Conservation (phyloP, 192 early-diverging fungal genomes). For the Thamnidium elegans region DNA sequence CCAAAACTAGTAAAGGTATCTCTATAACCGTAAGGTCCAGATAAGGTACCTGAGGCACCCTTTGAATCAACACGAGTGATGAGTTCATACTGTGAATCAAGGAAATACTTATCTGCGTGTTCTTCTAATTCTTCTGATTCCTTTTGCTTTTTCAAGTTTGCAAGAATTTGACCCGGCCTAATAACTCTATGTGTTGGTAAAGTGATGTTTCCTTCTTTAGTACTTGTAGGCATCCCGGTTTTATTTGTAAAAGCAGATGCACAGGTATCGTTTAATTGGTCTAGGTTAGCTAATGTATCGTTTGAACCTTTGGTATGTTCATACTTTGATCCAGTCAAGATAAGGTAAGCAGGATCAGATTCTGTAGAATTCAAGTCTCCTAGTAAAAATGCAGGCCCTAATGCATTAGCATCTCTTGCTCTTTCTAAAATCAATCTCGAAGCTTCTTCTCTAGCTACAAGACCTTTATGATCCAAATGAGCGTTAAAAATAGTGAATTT, state of each 20-base stretch:
- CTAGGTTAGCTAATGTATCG: slow-evolving; percentile 13
- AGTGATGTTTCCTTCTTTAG: slow-evolving; percentile 3
- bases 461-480: slow-evolving; percentile 33
- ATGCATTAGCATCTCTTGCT: neutral
- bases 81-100: slow-evolving; percentile 35
- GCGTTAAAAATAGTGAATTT: slow-evolving; percentile 32
- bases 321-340: slow-evolving; percentile 22
- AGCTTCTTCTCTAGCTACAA: slow-evolving; percentile 22
- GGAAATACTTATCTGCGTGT: slow-evolving; percentile 1
- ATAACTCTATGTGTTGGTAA: slow-evolving; percentile 28
- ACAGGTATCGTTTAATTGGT: slow-evolving; percentile 4
- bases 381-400: slow-evolving; percentile 16
- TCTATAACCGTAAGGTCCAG: slow-evolving; percentile 34
- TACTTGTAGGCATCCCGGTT: slow-evolving; percentile 15
- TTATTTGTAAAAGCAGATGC: neutral
- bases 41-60: neutral
- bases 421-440: slow-evolving; percentile 24
- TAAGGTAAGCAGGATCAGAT: slow-evolving; percentile 22
- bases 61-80: slow-evolving; percentile 17
- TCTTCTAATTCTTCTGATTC: neutral
- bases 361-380: slow-evolving; percentile 38
- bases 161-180: neutral
- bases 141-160: neutral
- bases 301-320: neutral
- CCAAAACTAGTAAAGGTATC: slow-evolving; percentile 40